These are phyloP conservation scores for Pseudogymnoascus sp. DNA, from an alignment of 2,329 filamentous ascomycete species.

Conservation along the genomic window DNA sequence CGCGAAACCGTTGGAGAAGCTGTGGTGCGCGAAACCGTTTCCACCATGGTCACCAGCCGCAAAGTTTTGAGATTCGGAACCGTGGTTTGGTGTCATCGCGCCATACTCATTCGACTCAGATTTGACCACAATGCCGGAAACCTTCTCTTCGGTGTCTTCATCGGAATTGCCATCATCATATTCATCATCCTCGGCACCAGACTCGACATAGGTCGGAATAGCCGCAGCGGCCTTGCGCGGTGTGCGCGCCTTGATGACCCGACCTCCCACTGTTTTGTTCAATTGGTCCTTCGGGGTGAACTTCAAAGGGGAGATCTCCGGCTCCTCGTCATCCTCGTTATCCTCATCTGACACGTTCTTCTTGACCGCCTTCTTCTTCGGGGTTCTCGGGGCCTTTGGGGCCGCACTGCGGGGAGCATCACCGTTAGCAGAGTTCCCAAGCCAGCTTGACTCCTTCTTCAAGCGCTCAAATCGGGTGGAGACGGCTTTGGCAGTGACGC, in stretches of 20 bases:
- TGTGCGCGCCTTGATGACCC: constrained; percentile 16
- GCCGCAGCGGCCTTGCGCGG: not conserved
- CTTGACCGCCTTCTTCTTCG: constrained; percentile 7
- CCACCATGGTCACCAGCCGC: not conserved
- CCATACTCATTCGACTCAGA: not conserved
- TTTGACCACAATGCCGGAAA: not conserved
- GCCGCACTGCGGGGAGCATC: not conserved
- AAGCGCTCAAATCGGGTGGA: constrained; percentile 22
- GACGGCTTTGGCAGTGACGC: constrained; percentile 23
- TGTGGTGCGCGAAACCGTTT: not conserved
- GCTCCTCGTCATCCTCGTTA: constrained; percentile 14
- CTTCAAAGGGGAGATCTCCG: constrained; percentile 8
- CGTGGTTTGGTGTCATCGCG: not conserved
- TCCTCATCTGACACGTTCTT: constrained; percentile 9
- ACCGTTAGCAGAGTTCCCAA: not conserved
- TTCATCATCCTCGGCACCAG: constrained; percentile 10
- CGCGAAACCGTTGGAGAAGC: not conserved
- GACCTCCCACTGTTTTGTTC: constrained; percentile 18
- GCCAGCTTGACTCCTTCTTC: constrained; percentile 19
- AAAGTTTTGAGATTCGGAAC: not conserved
- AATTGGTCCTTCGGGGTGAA: constrained; percentile 17
- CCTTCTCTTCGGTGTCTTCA: not conserved
- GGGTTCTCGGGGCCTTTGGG: not conserved
- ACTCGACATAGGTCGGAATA: constrained; percentile 8
- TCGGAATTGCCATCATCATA: not conserved